These are phyloP conservation scores for Cucumis melo DNA, from an alignment of 306 rosid genomes.

Conservation along the genomic window DNA sequence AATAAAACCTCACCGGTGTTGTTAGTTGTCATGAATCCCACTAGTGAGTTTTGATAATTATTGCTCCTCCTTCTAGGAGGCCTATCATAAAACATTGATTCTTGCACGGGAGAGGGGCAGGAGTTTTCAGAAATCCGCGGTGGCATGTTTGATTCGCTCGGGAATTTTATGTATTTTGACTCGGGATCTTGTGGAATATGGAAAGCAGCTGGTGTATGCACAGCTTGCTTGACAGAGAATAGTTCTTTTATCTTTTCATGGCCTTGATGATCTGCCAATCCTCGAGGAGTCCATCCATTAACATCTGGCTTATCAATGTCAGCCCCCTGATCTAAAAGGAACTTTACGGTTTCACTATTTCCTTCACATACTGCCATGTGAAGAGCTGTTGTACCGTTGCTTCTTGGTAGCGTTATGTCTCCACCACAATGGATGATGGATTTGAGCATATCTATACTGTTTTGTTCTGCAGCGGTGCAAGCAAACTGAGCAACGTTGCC, in stretches of 20 bases:
- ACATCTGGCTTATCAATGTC: constrained; percentile 45
- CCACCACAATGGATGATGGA: constrained; percentile 41
- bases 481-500: constrained; percentile 61
- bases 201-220: constrained; percentile 13
- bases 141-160: constrained; percentile 54
- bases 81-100: constrained; percentile 24
- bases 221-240: constrained; percentile 28
- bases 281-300: constrained; percentile 67
- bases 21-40: constrained; percentile 46
- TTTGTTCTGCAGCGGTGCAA: constrained; percentile 47
- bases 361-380: constrained; percentile 67
- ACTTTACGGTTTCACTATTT: constrained; percentile 43
- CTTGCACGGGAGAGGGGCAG: constrained; percentile 20
- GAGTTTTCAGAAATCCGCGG: constrained; percentile 16
- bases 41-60: constrained; percentile 37
- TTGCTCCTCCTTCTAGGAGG: constrained; percentile 13
- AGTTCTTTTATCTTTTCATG: constrained; percentile 49
- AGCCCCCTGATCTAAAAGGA: constrained; percentile 53
- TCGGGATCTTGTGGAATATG: constrained; percentile 18
- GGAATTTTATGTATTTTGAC: constrained; percentile 27
- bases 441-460: constrained; percentile 39
- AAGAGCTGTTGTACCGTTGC: constrained; percentile 49
- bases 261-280: constrained; percentile 68
- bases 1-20: constrained; percentile 19
- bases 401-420: constrained; percentile 30